A percentile compares a stretch with the other conserved stretches of the same genome.
phyloP scores from a whole-genome alignment of 768 basidiomycete genomes.

The Gymnopilus junonius region DNA sequence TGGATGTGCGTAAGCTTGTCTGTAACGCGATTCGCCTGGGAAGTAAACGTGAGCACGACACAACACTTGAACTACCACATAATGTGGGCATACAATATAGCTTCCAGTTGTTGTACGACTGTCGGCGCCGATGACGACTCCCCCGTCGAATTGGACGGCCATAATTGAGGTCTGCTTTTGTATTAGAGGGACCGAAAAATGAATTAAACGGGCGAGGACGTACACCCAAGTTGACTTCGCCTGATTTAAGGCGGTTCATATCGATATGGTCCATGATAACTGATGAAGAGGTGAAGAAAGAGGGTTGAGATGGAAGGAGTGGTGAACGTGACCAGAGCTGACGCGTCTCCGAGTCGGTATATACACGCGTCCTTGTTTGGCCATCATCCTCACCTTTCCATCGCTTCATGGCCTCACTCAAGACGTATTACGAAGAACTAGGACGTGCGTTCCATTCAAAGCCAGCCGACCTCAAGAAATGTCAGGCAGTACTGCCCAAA shows the following conservation, averaged over 20 bases:
- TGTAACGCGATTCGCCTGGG: constrained; percentile 94
- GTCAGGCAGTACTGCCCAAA: constrained; percentile 63
- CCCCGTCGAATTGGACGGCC: constrained; percentile 96
- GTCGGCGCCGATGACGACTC: constrained; percentile 97
- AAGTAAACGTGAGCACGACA: constrained; percentile 5
- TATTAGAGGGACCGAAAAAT: background rate
- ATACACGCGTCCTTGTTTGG: constrained; percentile 41
- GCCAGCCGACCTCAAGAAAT: constrained; percentile 71
- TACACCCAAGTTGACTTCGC: constrained; percentile 97
- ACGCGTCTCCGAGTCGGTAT: constrained; percentile 58
- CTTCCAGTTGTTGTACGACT: constrained; percentile 95
- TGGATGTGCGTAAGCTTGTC: constrained; percentile 97
- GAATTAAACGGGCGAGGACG: constrained; percentile 39
- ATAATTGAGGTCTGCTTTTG: constrained; percentile 89
- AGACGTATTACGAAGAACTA: constrained; percentile 66
- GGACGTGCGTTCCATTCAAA: constrained; percentile 66
- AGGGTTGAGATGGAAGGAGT: constrained; percentile 14
- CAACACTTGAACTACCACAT: background rate
- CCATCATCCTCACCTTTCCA: constrained; percentile 6
- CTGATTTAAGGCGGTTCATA: constrained; percentile 85
- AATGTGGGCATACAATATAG: constrained; percentile 75
- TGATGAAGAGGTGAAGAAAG: constrained; percentile 7
- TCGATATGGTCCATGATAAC: constrained; percentile 70
- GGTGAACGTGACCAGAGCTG: constrained; percentile 42
- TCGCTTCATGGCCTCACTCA: constrained; percentile 54